Base-by-base conservation (phyloP, 75 land plant species). In the Pinus taeda region DNA sequence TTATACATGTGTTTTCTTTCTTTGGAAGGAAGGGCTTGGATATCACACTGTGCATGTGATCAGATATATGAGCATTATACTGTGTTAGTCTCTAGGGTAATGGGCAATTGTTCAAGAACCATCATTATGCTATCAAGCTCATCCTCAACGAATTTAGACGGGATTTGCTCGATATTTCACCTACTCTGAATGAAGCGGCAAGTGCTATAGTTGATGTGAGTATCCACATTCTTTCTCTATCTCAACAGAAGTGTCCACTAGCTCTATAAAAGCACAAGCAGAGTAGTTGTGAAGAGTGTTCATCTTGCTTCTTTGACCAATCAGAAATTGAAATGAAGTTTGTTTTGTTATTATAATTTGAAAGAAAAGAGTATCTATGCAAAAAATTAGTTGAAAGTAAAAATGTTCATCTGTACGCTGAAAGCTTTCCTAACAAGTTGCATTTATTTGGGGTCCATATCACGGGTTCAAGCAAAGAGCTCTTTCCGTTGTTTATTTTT, bases 171-270 rank as follows among this genome's bases (percentile, higher is more conserved):
- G 82, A 86, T 49, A 79, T 86, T 21, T 83, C 88, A 18, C 76
- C 75, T 21, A 78, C 74, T 37, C 49, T 86, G 64, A 86, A 60
- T 14, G 88, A 83, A 58, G 88, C 82, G 14, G 88, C 86, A 21
- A 86, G 88, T 60, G 85, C 85, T 20, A 83, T 86, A 74, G 77
- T 86, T 66, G 88, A 86, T 86, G 88, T 96, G 71, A 82, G 91
- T 63, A 57, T 57, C 56, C 24, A 26, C 55, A 63, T 65, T 45
- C 21, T 74, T 67, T 20, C 20, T 18, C 15, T 57, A 24, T 24
- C 11, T 62, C 29, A 12, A 21, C 65, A 62, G 9, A 62, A 62
- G 29, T 62, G 65, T 21, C 13, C 29, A 6, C 14, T 22, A 62
- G 29, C 65, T 62, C 14, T 24, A 24, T 62, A 62, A 12, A 49